Evolutionary conservation across 2,329 filamentous ascomycete species (phyloP).

Genomic region (Setomelanomma holmii): DNA sequence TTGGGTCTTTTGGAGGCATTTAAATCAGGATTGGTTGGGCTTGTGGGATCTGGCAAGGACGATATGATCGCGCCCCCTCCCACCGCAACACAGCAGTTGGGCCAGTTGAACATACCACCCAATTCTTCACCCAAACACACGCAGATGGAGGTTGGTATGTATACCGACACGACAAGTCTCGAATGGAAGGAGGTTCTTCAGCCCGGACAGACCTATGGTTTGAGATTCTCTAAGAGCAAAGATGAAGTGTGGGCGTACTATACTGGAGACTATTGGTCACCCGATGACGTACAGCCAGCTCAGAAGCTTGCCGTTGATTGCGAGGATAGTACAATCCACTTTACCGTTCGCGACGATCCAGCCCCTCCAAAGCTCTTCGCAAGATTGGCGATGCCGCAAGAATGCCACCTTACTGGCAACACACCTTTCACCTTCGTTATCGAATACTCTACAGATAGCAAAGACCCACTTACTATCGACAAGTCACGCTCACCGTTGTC

Average conservation of each 20-base stretch:
- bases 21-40: not conserved
- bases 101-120: not conserved
- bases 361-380: not conserved
- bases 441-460: not conserved
- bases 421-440: not conserved
- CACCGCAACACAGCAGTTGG: not conserved
- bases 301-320: not conserved
- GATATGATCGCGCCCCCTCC: not conserved
- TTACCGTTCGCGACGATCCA: slow-evolving; percentile 1
- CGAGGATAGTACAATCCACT: not conserved
- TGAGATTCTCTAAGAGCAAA: slow-evolving; percentile 1
- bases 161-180: not conserved
- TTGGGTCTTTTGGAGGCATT: not conserved
- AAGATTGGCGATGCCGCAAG: not conserved
- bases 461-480: not conserved
- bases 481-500: not conserved
- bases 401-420: not conserved
- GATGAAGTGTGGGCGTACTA: slow-evolving; percentile 1
- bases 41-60: not conserved
- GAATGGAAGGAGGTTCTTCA: slow-evolving; percentile 1
- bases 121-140: not conserved
- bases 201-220: not conserved
- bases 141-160: not conserved
- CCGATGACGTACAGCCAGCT: not conserved
- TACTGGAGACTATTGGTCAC: not conserved